Conservation (phyloP, 768 basidiomycete species). For the Suillus decipiens region DNA sequence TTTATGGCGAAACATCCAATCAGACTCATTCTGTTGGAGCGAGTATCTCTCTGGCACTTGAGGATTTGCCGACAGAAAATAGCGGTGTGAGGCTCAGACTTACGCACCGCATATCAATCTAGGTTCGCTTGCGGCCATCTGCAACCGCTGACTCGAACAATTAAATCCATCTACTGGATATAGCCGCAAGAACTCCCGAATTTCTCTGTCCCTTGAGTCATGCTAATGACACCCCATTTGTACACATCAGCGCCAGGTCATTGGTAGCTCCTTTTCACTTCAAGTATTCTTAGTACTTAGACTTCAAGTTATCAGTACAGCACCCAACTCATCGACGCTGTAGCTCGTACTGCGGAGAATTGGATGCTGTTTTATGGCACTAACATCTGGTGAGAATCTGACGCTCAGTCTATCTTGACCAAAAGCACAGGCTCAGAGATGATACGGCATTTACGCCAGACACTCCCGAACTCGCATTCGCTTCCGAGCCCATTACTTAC, state of each 20-base stretch:
- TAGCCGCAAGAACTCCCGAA: slow-evolving; percentile 39
- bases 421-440: not conserved
- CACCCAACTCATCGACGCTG: slow-evolving; percentile 41
- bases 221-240: not conserved
- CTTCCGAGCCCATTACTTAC: slow-evolving; percentile 60
- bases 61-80: slow-evolving; percentile 34
- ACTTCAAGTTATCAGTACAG: slow-evolving; percentile 55
- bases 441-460: slow-evolving; percentile 47
- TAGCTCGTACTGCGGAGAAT: slow-evolving; percentile 59
- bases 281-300: slow-evolving; percentile 38
- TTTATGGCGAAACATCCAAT: slow-evolving; percentile 54
- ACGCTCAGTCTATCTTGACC: not conserved
- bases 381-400: slow-evolving; percentile 52
- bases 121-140: slow-evolving; percentile 51
- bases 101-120: slow-evolving; percentile 53
- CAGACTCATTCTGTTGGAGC: slow-evolving; percentile 52
- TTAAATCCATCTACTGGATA: slow-evolving; percentile 48
- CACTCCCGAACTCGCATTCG: slow-evolving; percentile 50
- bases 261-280: slow-evolving; percentile 43
- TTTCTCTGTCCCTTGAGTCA: slow-evolving; percentile 24
- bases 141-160: slow-evolving; percentile 41
- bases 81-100: slow-evolving; percentile 21
- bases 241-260: slow-evolving; percentile 41
- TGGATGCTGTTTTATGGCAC: slow-evolving; percentile 68
- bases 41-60: slow-evolving; percentile 39